Conservation (phyloP, 306 rosid species). For the Fragaria iinumae region DNA sequence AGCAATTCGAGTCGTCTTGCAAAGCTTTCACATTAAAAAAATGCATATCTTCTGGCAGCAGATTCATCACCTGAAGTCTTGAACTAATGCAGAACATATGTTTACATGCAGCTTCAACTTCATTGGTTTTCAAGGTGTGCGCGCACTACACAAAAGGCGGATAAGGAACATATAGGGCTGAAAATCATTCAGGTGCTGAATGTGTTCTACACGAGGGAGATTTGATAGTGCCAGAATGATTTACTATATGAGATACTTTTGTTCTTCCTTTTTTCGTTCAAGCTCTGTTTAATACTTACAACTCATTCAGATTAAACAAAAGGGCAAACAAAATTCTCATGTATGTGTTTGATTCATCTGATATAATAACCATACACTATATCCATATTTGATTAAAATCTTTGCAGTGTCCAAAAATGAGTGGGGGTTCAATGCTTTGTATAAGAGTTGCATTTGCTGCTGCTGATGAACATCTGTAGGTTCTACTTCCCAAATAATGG, state of each 20-base stretch:
- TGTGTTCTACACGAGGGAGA: not conserved
- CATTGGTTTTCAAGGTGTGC: not conserved
- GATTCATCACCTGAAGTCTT: not conserved
- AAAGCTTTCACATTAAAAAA: not conserved
- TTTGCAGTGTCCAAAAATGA: not conserved
- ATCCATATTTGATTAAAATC: not conserved
- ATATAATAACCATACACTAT: not conserved
- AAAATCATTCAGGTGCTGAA: not conserved
- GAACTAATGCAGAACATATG: not conserved
- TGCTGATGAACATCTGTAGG: not conserved
- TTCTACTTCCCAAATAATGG: conserved; percentile 5
- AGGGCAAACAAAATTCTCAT: not conserved
- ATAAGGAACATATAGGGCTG: not conserved
- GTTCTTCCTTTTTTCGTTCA: not conserved
- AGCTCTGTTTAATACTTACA: not conserved
- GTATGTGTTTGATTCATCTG: not conserved
- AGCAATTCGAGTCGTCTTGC: not conserved
- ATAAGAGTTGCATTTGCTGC: not conserved
- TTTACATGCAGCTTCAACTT: not conserved
- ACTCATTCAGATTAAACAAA: not conserved
- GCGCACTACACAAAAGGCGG: not conserved
- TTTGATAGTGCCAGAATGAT: too few species aligned
- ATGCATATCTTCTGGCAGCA: not conserved
- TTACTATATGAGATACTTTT: not conserved
- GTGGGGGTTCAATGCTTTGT: not conserved